phyloP scores from a whole-genome alignment of 1,284 basidiomycete genomes.

The Violaceomyces palustris region DNA sequence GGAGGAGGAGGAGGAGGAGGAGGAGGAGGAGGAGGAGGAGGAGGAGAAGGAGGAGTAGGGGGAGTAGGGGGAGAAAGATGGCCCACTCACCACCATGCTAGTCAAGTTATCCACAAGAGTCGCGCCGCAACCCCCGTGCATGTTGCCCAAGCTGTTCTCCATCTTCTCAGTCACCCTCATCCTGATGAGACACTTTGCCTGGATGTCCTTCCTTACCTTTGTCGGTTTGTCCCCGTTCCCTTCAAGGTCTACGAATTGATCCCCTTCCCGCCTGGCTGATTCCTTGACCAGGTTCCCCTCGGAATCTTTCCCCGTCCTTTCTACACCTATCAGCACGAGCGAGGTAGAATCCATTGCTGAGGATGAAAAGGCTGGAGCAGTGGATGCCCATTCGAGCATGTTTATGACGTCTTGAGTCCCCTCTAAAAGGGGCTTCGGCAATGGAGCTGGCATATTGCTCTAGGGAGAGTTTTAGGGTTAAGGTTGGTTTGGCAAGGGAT shows the following conservation, averaged over 20 bases:
- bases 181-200: slow-evolving; percentile 19
- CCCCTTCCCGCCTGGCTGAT: too few species aligned
- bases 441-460: slow-evolving; percentile 13
- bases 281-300: too few species aligned
- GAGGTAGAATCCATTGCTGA: slow-evolving; percentile 15
- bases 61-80: not conserved
- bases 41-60: too few species aligned
- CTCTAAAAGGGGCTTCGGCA: slow-evolving; percentile 16
- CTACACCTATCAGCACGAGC: too few species aligned
- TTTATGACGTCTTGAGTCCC: slow-evolving; percentile 25
- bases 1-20: not conserved
- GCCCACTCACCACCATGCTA: slow-evolving; percentile 14
- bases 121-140: slow-evolving; percentile 38
- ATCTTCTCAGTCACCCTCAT: slow-evolving; percentile 36
- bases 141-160: slow-evolving; percentile 37
- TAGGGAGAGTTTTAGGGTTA: too few species aligned
- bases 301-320: too few species aligned
- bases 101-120: slow-evolving; percentile 39
- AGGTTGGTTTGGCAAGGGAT: too few species aligned
- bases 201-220: slow-evolving; percentile 17
- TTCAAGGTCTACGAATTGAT: too few species aligned
- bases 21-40: too few species aligned
- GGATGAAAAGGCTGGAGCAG: slow-evolving; percentile 11
- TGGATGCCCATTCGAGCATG: slow-evolving; percentile 14
- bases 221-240: slow-evolving; percentile 6